phyloP scores from a whole-genome alignment of 495 filamentous ascomycete genomes.

The Aspergillus homomorphus region DNA sequence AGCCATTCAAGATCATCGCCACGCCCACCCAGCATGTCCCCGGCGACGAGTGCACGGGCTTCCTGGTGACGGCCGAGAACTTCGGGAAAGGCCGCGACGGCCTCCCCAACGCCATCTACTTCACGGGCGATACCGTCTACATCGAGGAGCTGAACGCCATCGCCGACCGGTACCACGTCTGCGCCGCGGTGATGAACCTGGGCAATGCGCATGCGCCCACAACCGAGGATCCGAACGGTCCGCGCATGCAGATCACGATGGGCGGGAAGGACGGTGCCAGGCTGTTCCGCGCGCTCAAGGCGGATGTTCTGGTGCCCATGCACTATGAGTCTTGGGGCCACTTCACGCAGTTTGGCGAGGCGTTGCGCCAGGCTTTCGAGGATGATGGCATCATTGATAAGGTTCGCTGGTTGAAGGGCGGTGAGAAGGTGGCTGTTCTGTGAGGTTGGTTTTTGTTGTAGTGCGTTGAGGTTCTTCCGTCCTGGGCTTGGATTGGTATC shows the following conservation, averaged over 20 bases:
- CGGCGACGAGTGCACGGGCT: slow-evolving; percentile 7
- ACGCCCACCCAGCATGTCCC: slow-evolving; percentile 6
- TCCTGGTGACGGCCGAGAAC: slow-evolving; percentile 11
- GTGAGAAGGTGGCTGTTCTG: background rate
- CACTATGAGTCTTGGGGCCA: slow-evolving; percentile 53
- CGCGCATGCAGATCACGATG: slow-evolving; percentile 46
- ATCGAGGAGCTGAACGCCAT: slow-evolving; percentile 39
- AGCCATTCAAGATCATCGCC: background rate
- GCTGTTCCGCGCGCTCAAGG: slow-evolving; percentile 40
- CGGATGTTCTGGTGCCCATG: slow-evolving; percentile 50
- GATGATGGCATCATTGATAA: slow-evolving; percentile 27
- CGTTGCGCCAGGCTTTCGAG: slow-evolving; percentile 24
- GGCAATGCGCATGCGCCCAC: slow-evolving; percentile 25
- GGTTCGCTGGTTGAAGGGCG: slow-evolving; percentile 22
- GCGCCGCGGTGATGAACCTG: slow-evolving; percentile 28
- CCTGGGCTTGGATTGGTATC: too few species aligned
- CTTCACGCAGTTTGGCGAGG: slow-evolving; percentile 37
- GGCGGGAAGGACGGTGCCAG: slow-evolving; percentile 43
- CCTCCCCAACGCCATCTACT: slow-evolving; percentile 51
- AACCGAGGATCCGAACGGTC: slow-evolving; percentile 22
- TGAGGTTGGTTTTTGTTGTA: background rate
- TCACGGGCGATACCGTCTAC: slow-evolving; percentile 55
- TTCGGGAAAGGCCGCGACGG: slow-evolving; percentile 41
- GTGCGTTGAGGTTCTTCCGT: too few species aligned
- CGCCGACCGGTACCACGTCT: slow-evolving; percentile 20